phyloP scores from a whole-genome alignment of 495 filamentous ascomycete species.

The Xylaria grammica region DNA sequence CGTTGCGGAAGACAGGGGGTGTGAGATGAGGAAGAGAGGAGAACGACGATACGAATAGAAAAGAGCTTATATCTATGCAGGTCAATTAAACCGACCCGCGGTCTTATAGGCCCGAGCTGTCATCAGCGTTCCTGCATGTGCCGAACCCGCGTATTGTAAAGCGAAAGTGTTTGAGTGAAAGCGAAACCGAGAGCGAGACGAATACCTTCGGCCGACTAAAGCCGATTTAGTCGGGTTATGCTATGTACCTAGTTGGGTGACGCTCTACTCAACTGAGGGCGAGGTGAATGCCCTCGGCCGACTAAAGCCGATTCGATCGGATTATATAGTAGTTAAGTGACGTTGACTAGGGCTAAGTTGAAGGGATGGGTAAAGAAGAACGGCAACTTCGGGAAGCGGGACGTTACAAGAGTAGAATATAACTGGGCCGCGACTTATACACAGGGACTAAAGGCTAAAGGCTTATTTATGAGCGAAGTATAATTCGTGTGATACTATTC shows the following conservation, averaged over 20 bases:
- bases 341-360: not conserved
- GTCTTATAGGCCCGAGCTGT: too few species aligned
- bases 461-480: too few species aligned
- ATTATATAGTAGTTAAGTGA: not conserved
- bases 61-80: too few species aligned
- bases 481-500: too few species aligned
- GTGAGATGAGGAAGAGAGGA: too few species aligned
- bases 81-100: too few species aligned
- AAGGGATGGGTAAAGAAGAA: not conserved
- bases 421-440: not conserved
- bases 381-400: not conserved
- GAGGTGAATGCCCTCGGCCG: too few species aligned
- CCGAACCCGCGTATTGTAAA: not conserved
- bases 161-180: not conserved
- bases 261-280: too few species aligned
- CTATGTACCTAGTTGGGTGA: too few species aligned
- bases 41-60: too few species aligned
- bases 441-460: not conserved
- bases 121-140: not conserved
- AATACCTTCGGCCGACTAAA: too few species aligned
- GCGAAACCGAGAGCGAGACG: conserved; percentile 12
- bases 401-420: not conserved
- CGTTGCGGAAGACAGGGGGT: not conserved
- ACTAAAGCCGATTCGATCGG: not conserved
- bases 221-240: too few species aligned